Percentiles rank a stretch among this genome's conserved stretches.
Evolutionary conservation across 2,329 filamentous ascomycete species (phyloP).

Genomic region (Pseudodiploospora longispora): DNA sequence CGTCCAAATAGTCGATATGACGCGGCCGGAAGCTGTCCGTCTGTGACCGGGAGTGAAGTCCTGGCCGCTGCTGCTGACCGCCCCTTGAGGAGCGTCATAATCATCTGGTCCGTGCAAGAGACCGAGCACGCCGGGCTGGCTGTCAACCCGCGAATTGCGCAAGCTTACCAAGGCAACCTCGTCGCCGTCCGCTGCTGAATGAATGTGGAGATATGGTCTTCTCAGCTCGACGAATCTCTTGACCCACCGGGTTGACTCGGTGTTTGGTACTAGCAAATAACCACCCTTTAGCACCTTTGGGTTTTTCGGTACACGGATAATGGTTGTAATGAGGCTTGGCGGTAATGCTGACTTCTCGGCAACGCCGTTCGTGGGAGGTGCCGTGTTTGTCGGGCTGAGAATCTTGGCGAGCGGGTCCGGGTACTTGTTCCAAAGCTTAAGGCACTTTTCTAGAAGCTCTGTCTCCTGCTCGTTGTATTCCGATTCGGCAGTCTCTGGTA

Average conservation of each 20-base stretch:
- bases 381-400: constrained; percentile 53
- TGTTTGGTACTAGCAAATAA: constrained; percentile 78
- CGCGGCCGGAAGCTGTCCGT: constrained; percentile 41
- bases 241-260: constrained; percentile 75
- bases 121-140: constrained; percentile 77
- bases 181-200: constrained; percentile 77
- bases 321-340: constrained; percentile 65
- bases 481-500: constrained; percentile 16
- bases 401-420: constrained; percentile 49
- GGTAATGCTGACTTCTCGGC: constrained; percentile 37
- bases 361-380: constrained; percentile 59
- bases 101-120: constrained; percentile 52
- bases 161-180: constrained; percentile 86
- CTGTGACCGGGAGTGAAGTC: constrained; percentile 39
- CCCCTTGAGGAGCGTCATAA: constrained; percentile 25
- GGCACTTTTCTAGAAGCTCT: constrained; percentile 43
- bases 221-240: constrained; percentile 89
- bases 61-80: constrained; percentile 22
- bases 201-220: constrained; percentile 84
- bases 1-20: constrained; percentile 49
- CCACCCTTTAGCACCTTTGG: constrained; percentile 75
- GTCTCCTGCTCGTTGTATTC: constrained; percentile 41
- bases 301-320: constrained; percentile 74
- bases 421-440: constrained; percentile 58
- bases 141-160: constrained; percentile 83